Conservation (phyloP, 345 rosid species). For the Erucastrum elatum region DNA sequence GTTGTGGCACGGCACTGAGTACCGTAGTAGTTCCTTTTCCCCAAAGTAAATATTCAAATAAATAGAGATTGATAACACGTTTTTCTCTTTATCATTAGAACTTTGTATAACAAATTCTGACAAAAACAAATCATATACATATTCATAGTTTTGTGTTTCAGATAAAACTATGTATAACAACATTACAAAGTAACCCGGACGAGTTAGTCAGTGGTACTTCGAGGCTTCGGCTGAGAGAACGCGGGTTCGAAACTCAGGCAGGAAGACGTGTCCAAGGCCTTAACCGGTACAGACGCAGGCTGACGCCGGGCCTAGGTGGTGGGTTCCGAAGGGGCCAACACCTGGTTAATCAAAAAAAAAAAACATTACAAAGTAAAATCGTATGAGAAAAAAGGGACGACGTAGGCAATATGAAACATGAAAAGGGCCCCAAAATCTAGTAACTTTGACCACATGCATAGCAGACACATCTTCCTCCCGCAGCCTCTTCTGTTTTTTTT, state of each 20-base stretch:
- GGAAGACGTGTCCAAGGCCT: no score
- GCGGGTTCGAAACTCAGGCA: no score
- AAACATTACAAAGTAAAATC: no score
- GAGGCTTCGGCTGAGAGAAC: no score
- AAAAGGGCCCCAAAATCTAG: conserved; percentile 24
- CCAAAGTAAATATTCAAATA: conserved; percentile 28
- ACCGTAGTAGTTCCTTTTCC: conserved; percentile 8
- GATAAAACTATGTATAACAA: not conserved
- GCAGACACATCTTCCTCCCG: conserved; percentile 3
- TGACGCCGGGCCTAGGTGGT: no score
- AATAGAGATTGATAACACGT: conserved; percentile 4
- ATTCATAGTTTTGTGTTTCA: not conserved
- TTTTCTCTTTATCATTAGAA: conserved; percentile 1
- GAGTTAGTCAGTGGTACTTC: no score
- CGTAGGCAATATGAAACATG: conserved; percentile 25
- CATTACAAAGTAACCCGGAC: not conserved
- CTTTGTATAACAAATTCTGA: not conserved
- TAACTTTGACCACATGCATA: conserved; percentile 25
- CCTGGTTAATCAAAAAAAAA: no score
- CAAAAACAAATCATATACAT: not conserved
- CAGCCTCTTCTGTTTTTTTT: conserved; percentile 12
- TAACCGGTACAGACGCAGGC: no score
- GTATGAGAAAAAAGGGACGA: not conserved
- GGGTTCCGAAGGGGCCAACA: no score
- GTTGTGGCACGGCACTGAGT: no score